Evolutionary conservation across 202 grass and related monocot genomes (phyloP), one percentile per base, ranked within the genome.

Genomic region (Bolboschoenoplectus hybrid): DNA sequence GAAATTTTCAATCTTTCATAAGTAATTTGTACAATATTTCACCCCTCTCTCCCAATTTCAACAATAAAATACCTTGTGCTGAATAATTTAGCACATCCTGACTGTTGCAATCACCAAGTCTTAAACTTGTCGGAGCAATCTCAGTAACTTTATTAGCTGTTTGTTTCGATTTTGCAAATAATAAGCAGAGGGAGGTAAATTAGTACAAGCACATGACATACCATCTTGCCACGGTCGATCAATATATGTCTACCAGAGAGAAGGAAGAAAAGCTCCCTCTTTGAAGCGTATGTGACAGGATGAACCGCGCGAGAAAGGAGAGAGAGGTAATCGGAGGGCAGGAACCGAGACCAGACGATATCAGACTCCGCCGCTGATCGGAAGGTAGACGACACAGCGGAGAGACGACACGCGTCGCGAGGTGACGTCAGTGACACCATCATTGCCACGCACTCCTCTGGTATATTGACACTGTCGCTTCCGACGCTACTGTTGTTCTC

Each of bases 341-440:
- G 17, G 83, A 94, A 94, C 11, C 85, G 12, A 7, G 52, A 11
- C 92, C 92, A 91, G 60, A 94, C 87, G 65, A 49, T 19, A 60
- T 91, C 85, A 14, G 92, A 89, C 44, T 53, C 85, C 0, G 88
- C 89, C 0, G 92, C 87, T 34, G 84, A 75, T 35, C 45, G 67
- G 84, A 94, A 91, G 58, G 81, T 82, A 0, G 86, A 61, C 19
- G 87, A 94, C 49, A 85, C 92, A 1, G 86, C 83, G 1, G 88
- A 67, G 10, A 82, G 64, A 9, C 92, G 83, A 82, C 89, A 87
- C 9, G 86, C 88, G 51, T 91, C 92, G 1, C 19, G 85, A 10
- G 88, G 88, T 49, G 86, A 17, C 35, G 92, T 87, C 19, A 77
- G 88, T 20, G 88, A 75, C 26, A 94, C 41, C 58, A n/a, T 80